Base-by-base conservation (phyloP, 768 basidiomycete genomes). In the Trametes cubensis region DNA sequence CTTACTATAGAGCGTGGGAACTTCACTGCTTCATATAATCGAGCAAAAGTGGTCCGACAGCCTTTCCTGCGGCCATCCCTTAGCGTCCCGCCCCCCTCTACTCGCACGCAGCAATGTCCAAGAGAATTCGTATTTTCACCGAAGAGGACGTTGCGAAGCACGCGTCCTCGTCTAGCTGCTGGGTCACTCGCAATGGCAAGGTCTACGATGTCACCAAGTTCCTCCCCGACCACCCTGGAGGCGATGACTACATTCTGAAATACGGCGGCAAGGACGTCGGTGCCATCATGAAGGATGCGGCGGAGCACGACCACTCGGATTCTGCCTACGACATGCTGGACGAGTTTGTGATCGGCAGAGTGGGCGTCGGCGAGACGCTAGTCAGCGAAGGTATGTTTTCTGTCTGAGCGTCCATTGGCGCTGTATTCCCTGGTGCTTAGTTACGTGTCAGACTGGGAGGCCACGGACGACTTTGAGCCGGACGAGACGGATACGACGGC, bases 151-250 rank as follows among this genome's bases (percentile, higher is more conserved):
- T 95, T 50, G 82, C 78, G 3, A 70, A 71, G 30, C 93, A 95
- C 79, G 80, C 76, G 49, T 78, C 81, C 5, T 55, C 79, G 1
- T 66, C 75, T 1, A 91, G 85, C 66, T 94, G 92, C 73, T 98
- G 94, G 92, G 79, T 98, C 52, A 81, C 89, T 2, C 86, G 85
- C 72, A 79, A 79, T 61, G 89, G 88, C 70, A 90, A 87, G 70
- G 92, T 99, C 23, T 98, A 95, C 80, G 88, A 99, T 71, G 86
- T 98, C 55, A 88, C 95, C 3, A 66, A 69, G 4, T 98, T 98
- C 76, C 76, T 95, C 2, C 70, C 82, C 55, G 95, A 96, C 78
- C 95, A 97, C 72, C 94, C 95, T 13, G 96, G 96, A 65, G 95
- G 95, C 3, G 96, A 98, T 74, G 95, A 98, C 72, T 76, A 94